Evolutionary conservation across 805 yeast genomes (phyloP).

Genomic region (Nakazawaea anatomiae): DNA sequence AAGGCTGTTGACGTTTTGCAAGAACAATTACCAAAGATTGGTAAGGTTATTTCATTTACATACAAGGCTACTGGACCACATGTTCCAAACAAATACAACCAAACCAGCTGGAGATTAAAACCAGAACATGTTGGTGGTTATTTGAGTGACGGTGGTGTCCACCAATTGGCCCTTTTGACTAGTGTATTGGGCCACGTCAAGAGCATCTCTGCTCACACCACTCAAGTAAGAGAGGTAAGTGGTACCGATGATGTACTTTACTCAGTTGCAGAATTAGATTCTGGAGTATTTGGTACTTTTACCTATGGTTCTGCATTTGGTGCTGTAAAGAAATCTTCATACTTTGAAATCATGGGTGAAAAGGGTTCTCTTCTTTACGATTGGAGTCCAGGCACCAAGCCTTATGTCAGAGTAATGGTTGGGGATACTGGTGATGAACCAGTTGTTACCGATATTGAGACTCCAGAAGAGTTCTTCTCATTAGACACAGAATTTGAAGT

Average conservation of each 20-base stretch:
- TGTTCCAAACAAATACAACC: constrained; percentile 50
- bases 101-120: constrained; percentile 79
- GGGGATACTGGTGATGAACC: constrained; percentile 53
- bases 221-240: constrained; percentile 67
- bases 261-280: constrained; percentile 57
- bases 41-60: constrained; percentile 63
- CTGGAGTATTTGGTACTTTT: constrained; percentile 71
- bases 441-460: constrained; percentile 23
- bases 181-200: constrained; percentile 73
- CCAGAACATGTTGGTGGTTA: constrained; percentile 94
- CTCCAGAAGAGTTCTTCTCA: constrained; percentile 38
- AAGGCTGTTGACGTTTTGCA: constrained; percentile 51
- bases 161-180: constrained; percentile 83
- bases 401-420: constrained; percentile 30
- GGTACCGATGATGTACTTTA: constrained; percentile 82
- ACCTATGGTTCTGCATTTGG: constrained; percentile 87
- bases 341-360: constrained; percentile 69
- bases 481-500: constrained; percentile 40
- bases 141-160: constrained; percentile 94
- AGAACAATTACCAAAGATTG: constrained; percentile 62
- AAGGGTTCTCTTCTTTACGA: constrained; percentile 71
- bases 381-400: constrained; percentile 43
- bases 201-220: constrained; percentile 68
- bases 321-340: constrained; percentile 63
- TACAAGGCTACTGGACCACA: constrained; percentile 69